Evolutionary conservation across 192 early-diverging fungal genomes (phyloP).

Genomic region (Rhizoclosmatium sp.): DNA sequence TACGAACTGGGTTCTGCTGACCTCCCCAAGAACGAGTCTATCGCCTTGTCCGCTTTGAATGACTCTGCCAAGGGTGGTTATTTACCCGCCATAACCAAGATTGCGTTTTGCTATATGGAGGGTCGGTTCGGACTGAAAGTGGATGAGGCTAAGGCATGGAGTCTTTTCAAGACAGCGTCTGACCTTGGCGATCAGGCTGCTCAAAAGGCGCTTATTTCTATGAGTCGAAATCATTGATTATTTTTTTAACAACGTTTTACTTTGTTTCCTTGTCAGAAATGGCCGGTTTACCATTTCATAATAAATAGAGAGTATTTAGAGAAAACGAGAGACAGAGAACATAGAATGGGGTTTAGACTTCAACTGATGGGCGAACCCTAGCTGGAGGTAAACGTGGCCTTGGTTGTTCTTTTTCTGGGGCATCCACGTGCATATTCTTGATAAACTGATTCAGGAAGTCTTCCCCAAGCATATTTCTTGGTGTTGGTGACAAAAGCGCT

Average conservation of each 20-base stretch:
- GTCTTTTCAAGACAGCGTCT: constrained; percentile 26
- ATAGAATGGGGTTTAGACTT: constrained; percentile 6
- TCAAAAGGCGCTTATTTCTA: not conserved
- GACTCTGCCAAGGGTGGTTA: constrained; percentile 33
- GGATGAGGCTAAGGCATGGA: constrained; percentile 16
- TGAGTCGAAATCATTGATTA: not conserved
- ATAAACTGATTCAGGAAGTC: constrained; percentile 29
- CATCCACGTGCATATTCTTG: not conserved
- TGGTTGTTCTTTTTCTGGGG: not conserved
- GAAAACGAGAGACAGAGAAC: not conserved
- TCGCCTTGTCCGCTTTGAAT: constrained; percentile 31
- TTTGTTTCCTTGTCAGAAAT: not conserved
- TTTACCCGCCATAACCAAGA: constrained; percentile 26
- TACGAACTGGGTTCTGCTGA: constrained; percentile 12
- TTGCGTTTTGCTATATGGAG: constrained; percentile 19
- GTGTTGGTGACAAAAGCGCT: constrained; percentile 51
- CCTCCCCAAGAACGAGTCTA: constrained; percentile 6
- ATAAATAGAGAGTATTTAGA: no score
- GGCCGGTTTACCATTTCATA: no score
- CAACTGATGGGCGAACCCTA: not conserved
- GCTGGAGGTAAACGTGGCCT: constrained; percentile 8
- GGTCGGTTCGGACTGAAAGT: constrained; percentile 29
- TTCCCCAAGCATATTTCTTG: constrained; percentile 46
- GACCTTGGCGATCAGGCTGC: constrained; percentile 26
- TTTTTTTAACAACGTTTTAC: not conserved